Percentiles rank a stretch among this genome's conserved stretches.
These are phyloP conservation scores for Epithele typhae DNA, from an alignment of 768 basidiomycete species.

Conservation along the genomic window DNA sequence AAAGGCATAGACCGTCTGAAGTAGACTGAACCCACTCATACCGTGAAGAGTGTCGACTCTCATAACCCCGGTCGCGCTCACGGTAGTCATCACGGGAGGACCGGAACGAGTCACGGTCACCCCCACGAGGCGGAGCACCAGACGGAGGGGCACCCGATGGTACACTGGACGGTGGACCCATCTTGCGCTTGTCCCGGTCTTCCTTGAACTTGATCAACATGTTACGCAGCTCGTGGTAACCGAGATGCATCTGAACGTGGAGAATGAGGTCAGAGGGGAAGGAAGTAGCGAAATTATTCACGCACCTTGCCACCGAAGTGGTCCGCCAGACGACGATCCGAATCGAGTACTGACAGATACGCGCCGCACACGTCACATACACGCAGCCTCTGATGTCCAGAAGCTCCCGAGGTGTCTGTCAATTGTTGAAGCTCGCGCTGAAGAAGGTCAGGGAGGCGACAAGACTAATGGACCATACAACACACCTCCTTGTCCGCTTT, in stretches of 20 bases:
- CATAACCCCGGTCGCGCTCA: conserved; percentile 53
- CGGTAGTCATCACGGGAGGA: conserved; percentile 58
- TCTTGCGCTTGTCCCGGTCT: conserved; percentile 76
- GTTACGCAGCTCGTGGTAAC: conserved; percentile 96
- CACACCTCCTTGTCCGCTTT: conserved; percentile 92
- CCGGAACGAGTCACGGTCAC: conserved; percentile 53
- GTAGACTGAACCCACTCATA: conserved; percentile 57
- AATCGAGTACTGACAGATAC: conserved; percentile 97
- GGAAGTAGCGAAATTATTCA: background rate
- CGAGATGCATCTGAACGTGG: conserved; percentile 92
- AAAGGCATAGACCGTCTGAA: too few relatives aligned
- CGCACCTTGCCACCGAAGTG: conserved; percentile 99
- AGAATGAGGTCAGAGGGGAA: background rate
- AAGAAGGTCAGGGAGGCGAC: background rate
- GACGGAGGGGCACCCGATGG: conserved; percentile 33
- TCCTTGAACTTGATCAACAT: conserved; percentile 89
- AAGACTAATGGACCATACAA: conserved; percentile 1
- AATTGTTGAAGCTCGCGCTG: conserved; percentile 92
- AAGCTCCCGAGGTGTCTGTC: conserved; percentile 97
- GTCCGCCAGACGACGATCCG: conserved; percentile 96
- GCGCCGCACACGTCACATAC: conserved; percentile 99
- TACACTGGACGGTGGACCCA: conserved; percentile 42
- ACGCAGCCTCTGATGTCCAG: conserved; percentile 98
- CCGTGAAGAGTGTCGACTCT: conserved; percentile 61
- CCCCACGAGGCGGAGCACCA: conserved; percentile 36